Evolutionary conservation across 208 protist species (phyloP), one percentile per base, ranked within the genome.

Genomic region (Trypanosoma vivax): DNA sequence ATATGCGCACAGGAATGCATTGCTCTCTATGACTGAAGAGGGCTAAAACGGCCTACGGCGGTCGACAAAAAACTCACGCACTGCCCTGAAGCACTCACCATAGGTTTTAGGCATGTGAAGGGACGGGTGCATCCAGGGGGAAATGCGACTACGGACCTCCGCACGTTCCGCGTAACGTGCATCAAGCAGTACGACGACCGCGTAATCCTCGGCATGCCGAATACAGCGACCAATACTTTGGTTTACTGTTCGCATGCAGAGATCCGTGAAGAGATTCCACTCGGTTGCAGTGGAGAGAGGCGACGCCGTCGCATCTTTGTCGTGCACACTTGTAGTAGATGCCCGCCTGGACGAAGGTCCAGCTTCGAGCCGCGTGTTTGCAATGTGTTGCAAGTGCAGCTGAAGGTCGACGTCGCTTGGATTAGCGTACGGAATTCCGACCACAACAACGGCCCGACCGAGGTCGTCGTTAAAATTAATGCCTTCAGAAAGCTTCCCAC

Each of bases 401-500:
- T 75, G 64, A 16, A 99, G 61, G 54, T 96, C 85, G 6, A 80
- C 67, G 51, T 98, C 95, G 23, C 61, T 56, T 6, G 70, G 66
- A 67, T 98, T 98, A 0, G 97, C 90, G 61, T 91, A 99, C 4
- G 97, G 97, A 52, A 99, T 33, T 13, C 97, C 97, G 7, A 99
- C 73, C 40, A 98, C 88, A 0, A 98, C 28, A 1, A 98, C 89
- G 13, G 62, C 79, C 7, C 97, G 73, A 2, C 88, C 97, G 14
- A 97, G 77, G 47, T 94, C 87, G 60, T 99, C 97, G 7, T 67
- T 73, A 50, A 99, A 99, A 80, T 99, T 99, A 65, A 99, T 98
- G 33, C 97, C 97, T 70, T 99, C 97, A 16, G 83, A 96, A 28
- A 99, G 68, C 42, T 97, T 96, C 9, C 96, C 97, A 30, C 96